Evolutionary conservation across 306 rosid species (phyloP).

Genomic region (Trifolium pratense): DNA sequence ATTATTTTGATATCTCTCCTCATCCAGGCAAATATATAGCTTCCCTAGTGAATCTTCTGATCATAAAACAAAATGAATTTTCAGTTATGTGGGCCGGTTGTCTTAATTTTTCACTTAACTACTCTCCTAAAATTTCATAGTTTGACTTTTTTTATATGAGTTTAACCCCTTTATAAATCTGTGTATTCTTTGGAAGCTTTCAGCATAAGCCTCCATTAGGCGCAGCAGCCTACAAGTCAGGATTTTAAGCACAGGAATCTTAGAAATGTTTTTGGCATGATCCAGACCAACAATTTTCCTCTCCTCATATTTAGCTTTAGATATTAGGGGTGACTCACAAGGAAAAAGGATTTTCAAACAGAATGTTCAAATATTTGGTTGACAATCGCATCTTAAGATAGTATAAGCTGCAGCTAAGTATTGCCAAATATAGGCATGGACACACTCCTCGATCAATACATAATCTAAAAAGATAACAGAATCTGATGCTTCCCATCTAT

Average conservation of each 20-base stretch:
- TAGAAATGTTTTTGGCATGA: not conserved
- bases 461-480: not conserved
- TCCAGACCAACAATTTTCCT: not conserved
- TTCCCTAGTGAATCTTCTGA: not conserved
- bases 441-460: not conserved
- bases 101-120: not conserved
- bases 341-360: not conserved
- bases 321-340: not conserved
- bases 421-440: not conserved
- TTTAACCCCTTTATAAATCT: not conserved
- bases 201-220: not conserved
- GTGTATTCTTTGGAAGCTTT: not conserved
- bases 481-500: constrained; percentile 12
- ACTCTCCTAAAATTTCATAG: not conserved
- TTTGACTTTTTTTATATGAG: not conserved
- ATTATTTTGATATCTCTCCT: not conserved
- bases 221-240: not conserved
- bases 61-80: not conserved
- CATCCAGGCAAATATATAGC: not conserved
- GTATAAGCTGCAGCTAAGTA: not conserved
- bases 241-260: not conserved
- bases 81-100: not conserved
- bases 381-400: not conserved
- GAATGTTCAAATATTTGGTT: not conserved
- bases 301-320: not conserved